Percentiles rank a stretch among this genome's conserved stretches.
Evolutionary conservation across 2,329 filamentous ascomycete species (phyloP).

Genomic region (Volutella citrinella): DNA sequence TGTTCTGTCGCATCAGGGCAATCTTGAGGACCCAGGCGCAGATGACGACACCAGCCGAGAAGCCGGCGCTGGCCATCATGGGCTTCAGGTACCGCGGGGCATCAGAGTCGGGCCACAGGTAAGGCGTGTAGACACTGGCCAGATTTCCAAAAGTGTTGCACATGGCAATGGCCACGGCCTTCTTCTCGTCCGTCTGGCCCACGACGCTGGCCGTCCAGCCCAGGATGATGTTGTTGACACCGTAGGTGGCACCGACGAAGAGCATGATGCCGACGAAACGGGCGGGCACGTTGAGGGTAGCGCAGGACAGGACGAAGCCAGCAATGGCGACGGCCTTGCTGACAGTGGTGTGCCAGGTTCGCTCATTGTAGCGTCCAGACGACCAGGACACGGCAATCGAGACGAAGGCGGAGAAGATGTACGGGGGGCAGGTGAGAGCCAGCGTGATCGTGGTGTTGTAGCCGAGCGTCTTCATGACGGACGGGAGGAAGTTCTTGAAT

Average conservation of each 20-base stretch:
- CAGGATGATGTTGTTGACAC: conserved; percentile 41
- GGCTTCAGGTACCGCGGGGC: conserved; percentile 11
- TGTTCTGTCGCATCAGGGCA: conserved; percentile 33
- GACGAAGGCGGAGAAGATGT: conserved; percentile 37
- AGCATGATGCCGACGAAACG: conserved; percentile 31
- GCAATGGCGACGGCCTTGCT: conserved; percentile 37
- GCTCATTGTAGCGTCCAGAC: conserved; percentile 28
- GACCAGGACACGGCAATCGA: conserved; percentile 20
- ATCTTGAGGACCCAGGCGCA: conserved; percentile 35
- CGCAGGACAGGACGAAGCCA: conserved; percentile 19
- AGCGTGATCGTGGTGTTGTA: conserved; percentile 47
- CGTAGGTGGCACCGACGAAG: conserved; percentile 35
- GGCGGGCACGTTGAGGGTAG: conserved; percentile 18
- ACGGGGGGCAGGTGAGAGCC: conserved; percentile 49
- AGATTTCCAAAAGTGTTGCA: conserved; percentile 17
- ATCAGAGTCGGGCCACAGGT: conserved; percentile 16
- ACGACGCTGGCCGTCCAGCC: conserved; percentile 40
- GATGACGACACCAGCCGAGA: conserved; percentile 32
- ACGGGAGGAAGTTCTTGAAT: conserved; percentile 30
- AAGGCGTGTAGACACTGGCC: conserved; percentile 19
- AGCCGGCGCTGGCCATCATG: conserved; percentile 18
- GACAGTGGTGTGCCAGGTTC: conserved; percentile 44
- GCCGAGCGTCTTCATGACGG: conserved; percentile 43
- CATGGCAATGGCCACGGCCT: conserved; percentile 38
- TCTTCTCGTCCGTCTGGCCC: conserved; percentile 46